A percentile compares a stretch with the other conserved stretches of the same genome.
phyloP scores from a whole-genome alignment of 306 rosid species.

The Inga leiocalycina region DNA sequence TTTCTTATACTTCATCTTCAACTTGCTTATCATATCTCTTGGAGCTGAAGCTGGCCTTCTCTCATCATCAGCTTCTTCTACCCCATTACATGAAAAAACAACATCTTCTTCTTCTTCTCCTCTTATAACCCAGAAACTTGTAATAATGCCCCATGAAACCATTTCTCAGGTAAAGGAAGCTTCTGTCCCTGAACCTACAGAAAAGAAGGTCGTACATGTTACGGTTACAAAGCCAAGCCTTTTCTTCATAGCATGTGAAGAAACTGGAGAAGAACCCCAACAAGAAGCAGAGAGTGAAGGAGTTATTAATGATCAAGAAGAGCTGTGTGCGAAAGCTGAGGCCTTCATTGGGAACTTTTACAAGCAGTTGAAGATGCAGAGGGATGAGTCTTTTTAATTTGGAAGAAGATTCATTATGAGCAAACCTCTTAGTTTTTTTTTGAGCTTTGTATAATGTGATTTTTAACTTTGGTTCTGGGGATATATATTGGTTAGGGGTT shows the following conservation, averaged over 20 bases:
- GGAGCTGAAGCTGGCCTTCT: slow-evolving; percentile 86
- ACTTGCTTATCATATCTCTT: slow-evolving; percentile 64
- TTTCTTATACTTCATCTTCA: slow-evolving; percentile 65
- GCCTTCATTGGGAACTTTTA: slow-evolving; percentile 80
- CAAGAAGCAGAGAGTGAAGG: slow-evolving; percentile 44
- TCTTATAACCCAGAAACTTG: slow-evolving; percentile 14
- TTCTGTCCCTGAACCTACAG: slow-evolving; percentile 17
- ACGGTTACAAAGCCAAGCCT: slow-evolving; percentile 50
- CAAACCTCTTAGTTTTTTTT: slow-evolving; percentile 33
- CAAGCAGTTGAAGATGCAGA: slow-evolving; percentile 79
- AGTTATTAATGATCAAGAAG: slow-evolving; percentile 41
- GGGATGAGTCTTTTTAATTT: slow-evolving; percentile 52
- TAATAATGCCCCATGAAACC: slow-evolving; percentile 20
- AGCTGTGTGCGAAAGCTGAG: slow-evolving; percentile 74
- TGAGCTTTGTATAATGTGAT: background rate
- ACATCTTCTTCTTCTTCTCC: slow-evolving; percentile 25
- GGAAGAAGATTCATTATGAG: slow-evolving; percentile 31
- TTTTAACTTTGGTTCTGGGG: slow-evolving; percentile 30
- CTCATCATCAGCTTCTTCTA: slow-evolving; percentile 41
- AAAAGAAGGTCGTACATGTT: slow-evolving; percentile 47
- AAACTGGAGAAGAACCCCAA: slow-evolving; percentile 36
- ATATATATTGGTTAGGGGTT: background rate
- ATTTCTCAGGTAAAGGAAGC: slow-evolving; percentile 24
- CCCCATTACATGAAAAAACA: slow-evolving; percentile 47
- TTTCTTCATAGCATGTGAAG: slow-evolving; percentile 56